Conservation (phyloP, 768 basidiomycete species). For the Phaeotremella skinneri region DNA sequence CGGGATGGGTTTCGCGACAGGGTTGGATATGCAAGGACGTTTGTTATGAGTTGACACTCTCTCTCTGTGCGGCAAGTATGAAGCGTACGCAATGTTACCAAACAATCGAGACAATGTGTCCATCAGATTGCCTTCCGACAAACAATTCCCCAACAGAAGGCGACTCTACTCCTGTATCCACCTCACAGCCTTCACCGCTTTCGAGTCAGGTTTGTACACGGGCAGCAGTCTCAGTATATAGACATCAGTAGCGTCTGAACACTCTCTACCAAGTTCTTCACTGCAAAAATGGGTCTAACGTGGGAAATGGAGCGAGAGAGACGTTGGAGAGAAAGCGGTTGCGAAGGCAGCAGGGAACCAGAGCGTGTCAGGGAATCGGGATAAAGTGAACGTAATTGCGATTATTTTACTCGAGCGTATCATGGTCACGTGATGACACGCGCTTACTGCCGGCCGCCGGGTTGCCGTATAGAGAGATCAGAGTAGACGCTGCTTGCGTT, state of each 20-base stretch:
- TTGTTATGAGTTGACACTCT: neutral
- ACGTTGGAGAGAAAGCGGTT: neutral
- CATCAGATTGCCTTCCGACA: neutral
- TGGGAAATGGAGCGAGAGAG: neutral
- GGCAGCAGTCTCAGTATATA: too few relatives aligned
- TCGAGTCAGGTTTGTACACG: too few relatives aligned
- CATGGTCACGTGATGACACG: neutral
- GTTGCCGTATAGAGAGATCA: neutral
- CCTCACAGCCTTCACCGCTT: too few relatives aligned
- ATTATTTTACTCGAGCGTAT: neutral
- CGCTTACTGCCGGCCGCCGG: neutral
- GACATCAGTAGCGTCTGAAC: neutral
- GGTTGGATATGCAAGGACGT: neutral
- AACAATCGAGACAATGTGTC: neutral
- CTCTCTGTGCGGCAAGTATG: neutral
- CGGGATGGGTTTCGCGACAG: neutral
- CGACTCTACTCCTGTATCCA: neutral
- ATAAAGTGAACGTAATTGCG: neutral
- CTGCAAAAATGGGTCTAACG: neutral
- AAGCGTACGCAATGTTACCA: neutral
- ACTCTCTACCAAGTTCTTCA: neutral
- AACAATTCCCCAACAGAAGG: neutral
- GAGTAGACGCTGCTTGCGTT: neutral
- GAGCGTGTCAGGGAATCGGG: neutral
- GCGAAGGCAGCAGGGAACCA: neutral